Evolutionary conservation across 2,329 filamentous ascomycete genomes (phyloP), one percentile per base, ranked within the genome.

Genomic region (Fusarium luffae): DNA sequence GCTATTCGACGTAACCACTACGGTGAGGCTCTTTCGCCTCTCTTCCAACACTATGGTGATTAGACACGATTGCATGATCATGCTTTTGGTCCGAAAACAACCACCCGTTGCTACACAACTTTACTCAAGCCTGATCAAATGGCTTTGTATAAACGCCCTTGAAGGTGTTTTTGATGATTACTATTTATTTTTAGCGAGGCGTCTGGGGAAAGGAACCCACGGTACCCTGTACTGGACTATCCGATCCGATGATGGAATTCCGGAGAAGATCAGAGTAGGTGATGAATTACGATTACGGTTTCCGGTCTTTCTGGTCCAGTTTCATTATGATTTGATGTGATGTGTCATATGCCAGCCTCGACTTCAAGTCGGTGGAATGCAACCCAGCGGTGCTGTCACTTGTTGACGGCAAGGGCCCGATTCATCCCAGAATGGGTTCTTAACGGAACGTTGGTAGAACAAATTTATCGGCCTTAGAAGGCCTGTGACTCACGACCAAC

Each of bases 1-100:
- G 94, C 94, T 52, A 98, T 99, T 74, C 89, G 96, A 75, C 90
- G 96, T 75, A 98, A 98, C 79, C 95, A 99, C 80, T 96, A 98
- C 77, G 96, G 96, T 80, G 95, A 98, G 83, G 91, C 91, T 69
- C 92, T 93, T 76, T 88, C 86, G 67, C 84, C 84, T 34, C 77
- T 93, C 66, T 93, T 93, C 80, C 90, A 92, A 77, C 89, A 91
- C 72, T 87, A 88, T 71, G 80, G 81, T 66, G 85, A 90, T 78
- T 88, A 82, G 80, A 68, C 56, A 54, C 61, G 54, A 46, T 40
- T 30, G 67, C 40, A 54, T 30, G 21, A 41, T 13, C 41, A 44
- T 49, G 60, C 50, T 41, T 47, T 40, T 44, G 46, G 56, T 49
- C 49, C 52, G 63, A 40, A 60, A 60, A 57, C 46, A 54, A 43